Conservation (phyloP, 2,329 filamentous ascomycete species). For the Penicillium brasilianum region DNA sequence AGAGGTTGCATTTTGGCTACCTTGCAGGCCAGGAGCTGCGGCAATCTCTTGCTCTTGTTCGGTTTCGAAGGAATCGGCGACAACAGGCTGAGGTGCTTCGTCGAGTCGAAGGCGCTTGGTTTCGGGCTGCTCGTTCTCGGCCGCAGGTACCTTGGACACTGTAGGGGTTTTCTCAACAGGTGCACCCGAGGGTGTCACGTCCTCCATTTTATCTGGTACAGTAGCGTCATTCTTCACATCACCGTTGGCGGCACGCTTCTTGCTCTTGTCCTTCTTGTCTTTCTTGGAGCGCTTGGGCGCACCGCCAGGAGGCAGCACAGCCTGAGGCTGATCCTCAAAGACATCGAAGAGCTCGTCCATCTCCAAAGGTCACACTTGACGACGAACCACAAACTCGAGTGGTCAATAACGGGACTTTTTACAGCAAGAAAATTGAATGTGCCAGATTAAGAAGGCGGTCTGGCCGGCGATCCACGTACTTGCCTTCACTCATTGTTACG, state of each 20-base stretch:
- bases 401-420: constrained; percentile 27
- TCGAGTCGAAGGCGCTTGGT: constrained; percentile 57
- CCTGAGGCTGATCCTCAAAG: constrained; percentile 70
- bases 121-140: constrained; percentile 47
- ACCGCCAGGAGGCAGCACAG: constrained; percentile 41
- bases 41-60: constrained; percentile 91
- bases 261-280: constrained; percentile 69
- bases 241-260: constrained; percentile 86
- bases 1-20: constrained; percentile 63
- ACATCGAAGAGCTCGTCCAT: constrained; percentile 86
- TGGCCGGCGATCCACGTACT: background rate
- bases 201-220: constrained; percentile 40
- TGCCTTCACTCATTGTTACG: too few species aligned
- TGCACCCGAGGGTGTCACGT: constrained; percentile 29
- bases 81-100: constrained; percentile 74
- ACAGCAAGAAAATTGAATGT: constrained; percentile 42
- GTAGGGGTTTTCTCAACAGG: constrained; percentile 16
- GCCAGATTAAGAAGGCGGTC: constrained; percentile 35
- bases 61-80: constrained; percentile 94
- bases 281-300: constrained; percentile 51
- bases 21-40: constrained; percentile 71
- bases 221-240: constrained; percentile 62
- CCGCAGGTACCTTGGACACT: constrained; percentile 26
- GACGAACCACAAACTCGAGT: constrained; percentile 24
- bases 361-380: constrained; percentile 25